Conservation (phyloP, 2,329 filamentous ascomycete species). For the Pseudocercospora pini-densiflorae region DNA sequence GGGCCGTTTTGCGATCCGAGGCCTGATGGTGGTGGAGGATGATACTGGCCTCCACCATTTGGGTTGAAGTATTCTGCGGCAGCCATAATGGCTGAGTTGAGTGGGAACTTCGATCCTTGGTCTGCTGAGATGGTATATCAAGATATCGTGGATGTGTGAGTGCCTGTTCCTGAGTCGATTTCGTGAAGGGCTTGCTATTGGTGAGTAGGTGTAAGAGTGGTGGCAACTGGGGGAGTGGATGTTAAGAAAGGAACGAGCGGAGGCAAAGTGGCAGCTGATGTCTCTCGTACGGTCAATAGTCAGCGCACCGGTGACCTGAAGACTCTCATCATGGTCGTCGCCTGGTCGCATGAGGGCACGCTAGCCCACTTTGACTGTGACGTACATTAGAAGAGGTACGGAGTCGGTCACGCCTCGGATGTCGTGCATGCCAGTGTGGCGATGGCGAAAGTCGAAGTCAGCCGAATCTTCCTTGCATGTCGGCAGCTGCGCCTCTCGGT, state of each 20-base stretch:
- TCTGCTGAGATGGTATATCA: too few species aligned
- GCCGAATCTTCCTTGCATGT: neutral
- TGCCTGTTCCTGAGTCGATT: neutral
- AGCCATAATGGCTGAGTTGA: slow-evolving; percentile 28
- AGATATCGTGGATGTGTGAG: too few species aligned
- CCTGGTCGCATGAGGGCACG: slow-evolving; percentile 1
- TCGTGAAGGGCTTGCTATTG: neutral
- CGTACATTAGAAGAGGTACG: neutral
- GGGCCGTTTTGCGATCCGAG: slow-evolving; percentile 20
- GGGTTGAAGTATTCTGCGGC: slow-evolving; percentile 34
- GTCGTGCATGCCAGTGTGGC: neutral
- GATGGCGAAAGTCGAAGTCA: neutral
- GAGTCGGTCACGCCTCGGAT: neutral
- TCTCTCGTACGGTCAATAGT: neutral
- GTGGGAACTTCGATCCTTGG: neutral
- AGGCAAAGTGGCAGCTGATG: slow-evolving; percentile 11
- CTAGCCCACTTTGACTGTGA: neutral
- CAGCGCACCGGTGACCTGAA: slow-evolving; percentile 1
- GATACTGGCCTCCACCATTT: slow-evolving; percentile 12
- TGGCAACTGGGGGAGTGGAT: neutral
- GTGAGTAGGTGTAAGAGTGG: neutral
- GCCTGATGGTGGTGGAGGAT: slow-evolving; percentile 17
- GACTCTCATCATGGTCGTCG: slow-evolving; percentile 4
- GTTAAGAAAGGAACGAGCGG: neutral
- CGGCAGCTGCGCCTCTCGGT: too few species aligned